Percentiles rank a stretch among this genome's conserved stretches.
Conservation (phyloP, 2,329 filamentous ascomycete genomes). For the Epichloe brachyelytri region DNA sequence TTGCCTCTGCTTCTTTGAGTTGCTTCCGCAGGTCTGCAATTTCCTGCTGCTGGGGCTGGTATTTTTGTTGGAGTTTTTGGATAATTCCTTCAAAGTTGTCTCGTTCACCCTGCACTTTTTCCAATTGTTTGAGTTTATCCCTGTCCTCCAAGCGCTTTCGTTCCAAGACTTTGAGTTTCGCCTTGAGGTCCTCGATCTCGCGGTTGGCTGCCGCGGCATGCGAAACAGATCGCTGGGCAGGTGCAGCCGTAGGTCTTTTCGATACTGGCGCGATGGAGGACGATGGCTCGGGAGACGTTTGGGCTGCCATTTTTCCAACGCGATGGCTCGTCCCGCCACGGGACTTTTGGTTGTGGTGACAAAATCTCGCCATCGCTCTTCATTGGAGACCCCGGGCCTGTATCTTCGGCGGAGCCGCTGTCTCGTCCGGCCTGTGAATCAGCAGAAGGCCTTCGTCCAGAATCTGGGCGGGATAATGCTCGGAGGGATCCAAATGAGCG, state of each 20-base stretch:
- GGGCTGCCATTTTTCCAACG: conserved; percentile 37
- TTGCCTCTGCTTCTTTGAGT: conserved; percentile 61
- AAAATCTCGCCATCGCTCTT: conserved; percentile 39
- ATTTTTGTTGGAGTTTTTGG: conserved; percentile 81
- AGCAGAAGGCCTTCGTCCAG: conserved; percentile 31
- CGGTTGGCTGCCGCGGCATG: conserved; percentile 42
- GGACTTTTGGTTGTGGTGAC: conserved; percentile 38
- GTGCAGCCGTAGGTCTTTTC: conserved; percentile 16
- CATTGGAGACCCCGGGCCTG: conserved; percentile 28
- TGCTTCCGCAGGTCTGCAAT: conserved; percentile 62
- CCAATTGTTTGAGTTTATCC: conserved; percentile 68
- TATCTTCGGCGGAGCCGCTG: conserved; percentile 21
- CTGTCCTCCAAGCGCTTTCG: conserved; percentile 77
- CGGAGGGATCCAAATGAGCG: conserved; percentile 25
- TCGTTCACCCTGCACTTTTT: conserved; percentile 61
- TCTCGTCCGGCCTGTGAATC: conserved; percentile 33
- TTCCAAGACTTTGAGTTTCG: conserved; percentile 76
- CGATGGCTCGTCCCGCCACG: conserved; percentile 34
- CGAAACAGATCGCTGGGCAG: conserved; percentile 26
- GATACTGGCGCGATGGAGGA: conserved; percentile 19
- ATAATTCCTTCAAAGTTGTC: conserved; percentile 76
- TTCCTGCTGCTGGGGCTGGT: conserved; percentile 73
- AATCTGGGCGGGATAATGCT: conserved; percentile 22
- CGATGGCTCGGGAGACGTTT: conserved; percentile 15
- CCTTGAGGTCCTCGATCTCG: conserved; percentile 77